Conservation (phyloP, 805 yeast species). For the Yarrowia deformans region DNA sequence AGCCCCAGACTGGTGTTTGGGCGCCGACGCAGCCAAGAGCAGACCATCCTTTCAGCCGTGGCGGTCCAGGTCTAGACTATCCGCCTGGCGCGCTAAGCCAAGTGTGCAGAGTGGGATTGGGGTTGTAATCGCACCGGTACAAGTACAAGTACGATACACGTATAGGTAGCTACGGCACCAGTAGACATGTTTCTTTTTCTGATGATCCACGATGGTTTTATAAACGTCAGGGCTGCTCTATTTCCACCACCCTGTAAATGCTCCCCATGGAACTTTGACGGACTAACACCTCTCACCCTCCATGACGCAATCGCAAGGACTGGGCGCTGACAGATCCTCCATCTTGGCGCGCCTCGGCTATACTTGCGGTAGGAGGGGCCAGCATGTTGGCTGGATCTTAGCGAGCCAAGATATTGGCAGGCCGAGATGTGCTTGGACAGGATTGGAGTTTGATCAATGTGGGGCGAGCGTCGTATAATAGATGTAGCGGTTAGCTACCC, state of each 20-base stretch:
- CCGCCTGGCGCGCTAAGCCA: not conserved
- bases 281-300: not conserved
- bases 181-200: no score
- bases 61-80: not conserved
- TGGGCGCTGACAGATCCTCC: conserved; percentile 9
- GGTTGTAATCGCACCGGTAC: not conserved
- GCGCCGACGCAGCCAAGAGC: conserved; percentile 17
- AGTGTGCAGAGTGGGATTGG: not conserved
- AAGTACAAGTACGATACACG: no score
- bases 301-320: conserved; percentile 9
- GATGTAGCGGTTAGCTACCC: no score
- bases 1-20: not conserved
- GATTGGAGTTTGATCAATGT: not conserved
- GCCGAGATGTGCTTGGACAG: not conserved
- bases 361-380: not conserved
- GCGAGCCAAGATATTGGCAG: conserved; percentile 6
- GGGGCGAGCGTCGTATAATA: not conserved
- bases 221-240: no score
- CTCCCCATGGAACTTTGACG: no score
- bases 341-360: conserved; percentile 23
- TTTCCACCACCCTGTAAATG: not conserved
- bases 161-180: no score
- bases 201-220: no score
- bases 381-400: not conserved
- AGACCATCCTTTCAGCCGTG: conserved; percentile 18